These are phyloP conservation scores for Geotrichum citri-aurantii DNA, from an alignment of 1,139 yeast genomes.

Conservation along the genomic window DNA sequence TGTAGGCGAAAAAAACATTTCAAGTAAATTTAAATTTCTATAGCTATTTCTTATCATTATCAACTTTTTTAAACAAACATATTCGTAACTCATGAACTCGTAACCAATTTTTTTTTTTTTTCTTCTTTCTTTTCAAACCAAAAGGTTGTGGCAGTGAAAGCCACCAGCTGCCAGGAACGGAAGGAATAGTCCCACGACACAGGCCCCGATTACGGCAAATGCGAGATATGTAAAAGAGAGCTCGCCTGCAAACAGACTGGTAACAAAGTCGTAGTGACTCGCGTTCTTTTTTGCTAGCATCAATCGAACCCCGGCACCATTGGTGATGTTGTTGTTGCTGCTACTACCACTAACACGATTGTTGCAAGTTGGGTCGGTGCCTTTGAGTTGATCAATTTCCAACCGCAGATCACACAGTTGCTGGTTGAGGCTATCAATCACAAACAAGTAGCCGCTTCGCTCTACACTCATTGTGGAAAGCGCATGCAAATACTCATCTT, in stretches of 20 bases:
- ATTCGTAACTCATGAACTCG: not conserved
- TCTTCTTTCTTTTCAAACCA: not conserved
- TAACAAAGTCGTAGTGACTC: not conserved
- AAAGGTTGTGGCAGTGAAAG: not conserved
- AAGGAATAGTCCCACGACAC: not conserved
- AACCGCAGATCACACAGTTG: not conserved
- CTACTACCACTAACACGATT: not conserved
- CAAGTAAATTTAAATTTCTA: no score
- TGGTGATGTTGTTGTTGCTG: not conserved
- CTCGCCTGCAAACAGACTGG: not conserved
- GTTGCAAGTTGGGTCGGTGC: not conserved
- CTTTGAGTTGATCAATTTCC: not conserved
- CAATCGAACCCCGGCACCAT: not conserved
- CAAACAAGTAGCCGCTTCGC: conserved; percentile 1
- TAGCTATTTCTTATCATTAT: not conserved
- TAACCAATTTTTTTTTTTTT: not conserved
- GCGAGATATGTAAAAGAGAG: not conserved
- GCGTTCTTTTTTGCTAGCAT: not conserved
- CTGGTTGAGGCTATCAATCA: conserved; percentile 4
- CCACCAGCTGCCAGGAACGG: not conserved
- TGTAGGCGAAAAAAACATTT: no score
- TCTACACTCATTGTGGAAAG: not conserved
- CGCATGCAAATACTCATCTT: not conserved
- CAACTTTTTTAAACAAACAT: not conserved
- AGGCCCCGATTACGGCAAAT: not conserved